Evolutionary conservation across 2,329 filamentous ascomycete genomes (phyloP).

Genomic region (Xylariaceae sp.): DNA sequence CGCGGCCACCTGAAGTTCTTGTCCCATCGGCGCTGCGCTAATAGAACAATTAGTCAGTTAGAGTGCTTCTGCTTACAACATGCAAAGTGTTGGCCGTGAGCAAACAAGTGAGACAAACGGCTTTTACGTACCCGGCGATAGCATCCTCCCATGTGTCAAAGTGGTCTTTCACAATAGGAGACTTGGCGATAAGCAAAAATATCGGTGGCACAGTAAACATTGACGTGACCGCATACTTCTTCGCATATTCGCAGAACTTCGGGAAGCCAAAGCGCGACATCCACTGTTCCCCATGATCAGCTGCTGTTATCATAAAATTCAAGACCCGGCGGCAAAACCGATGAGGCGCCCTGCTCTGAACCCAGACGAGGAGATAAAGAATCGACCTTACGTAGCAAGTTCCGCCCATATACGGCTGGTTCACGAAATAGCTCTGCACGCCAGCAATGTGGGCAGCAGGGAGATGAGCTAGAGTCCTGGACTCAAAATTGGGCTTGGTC

Average conservation of each 20-base stretch:
- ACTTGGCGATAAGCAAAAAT: conserved; percentile 57
- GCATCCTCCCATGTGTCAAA: conserved; percentile 49
- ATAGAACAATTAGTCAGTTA: too few relatives aligned
- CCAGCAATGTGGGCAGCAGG: conserved; percentile 48
- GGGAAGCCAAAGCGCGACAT: conserved; percentile 59
- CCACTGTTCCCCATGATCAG: conserved; percentile 37
- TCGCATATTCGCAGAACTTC: conserved; percentile 52
- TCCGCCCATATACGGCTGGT: conserved; percentile 41
- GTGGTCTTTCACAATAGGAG: conserved; percentile 52
- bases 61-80: too few relatives aligned
- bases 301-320: too few relatives aligned
- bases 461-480: conserved; percentile 35
- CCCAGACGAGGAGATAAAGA: too few relatives aligned
- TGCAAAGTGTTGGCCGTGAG: too few relatives aligned
- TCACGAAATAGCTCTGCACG: conserved; percentile 43
- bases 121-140: conserved; percentile 36
- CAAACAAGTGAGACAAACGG: too few relatives aligned
- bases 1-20: conserved; percentile 51
- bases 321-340: too few relatives aligned
- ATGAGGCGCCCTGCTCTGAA: too few relatives aligned
- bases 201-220: conserved; percentile 63
- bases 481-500: neutral
- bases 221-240: conserved; percentile 48
- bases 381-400: conserved; percentile 40
- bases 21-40: conserved; percentile 53